phyloP scores from a whole-genome alignment of 345 rosid species.

The Eucalyptus albens region DNA sequence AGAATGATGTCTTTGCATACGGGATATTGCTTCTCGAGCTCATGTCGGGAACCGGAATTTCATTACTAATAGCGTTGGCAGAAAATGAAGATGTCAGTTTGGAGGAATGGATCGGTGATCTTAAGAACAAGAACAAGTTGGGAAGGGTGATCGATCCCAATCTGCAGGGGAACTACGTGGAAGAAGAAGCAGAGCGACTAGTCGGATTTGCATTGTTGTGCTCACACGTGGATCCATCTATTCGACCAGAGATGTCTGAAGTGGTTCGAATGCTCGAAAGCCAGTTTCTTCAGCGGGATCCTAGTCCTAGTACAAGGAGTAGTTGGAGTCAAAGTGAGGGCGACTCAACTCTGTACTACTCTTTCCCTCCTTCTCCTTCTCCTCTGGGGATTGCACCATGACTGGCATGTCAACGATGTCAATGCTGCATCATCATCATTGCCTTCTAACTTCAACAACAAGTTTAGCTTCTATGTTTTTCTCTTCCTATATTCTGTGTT shows the following conservation, averaged over 20 bases:
- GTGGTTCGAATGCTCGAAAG: background rate
- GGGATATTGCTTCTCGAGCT: background rate
- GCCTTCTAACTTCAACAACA: background rate
- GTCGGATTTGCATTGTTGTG: background rate
- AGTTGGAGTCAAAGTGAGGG: background rate
- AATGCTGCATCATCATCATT: background rate
- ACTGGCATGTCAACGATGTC: background rate
- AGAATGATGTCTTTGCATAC: background rate
- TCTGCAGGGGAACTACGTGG: background rate
- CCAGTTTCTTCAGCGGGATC: background rate
- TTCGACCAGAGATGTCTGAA: background rate
- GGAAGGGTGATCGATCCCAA: background rate
- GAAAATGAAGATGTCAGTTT: accelerated
- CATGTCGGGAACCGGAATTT: background rate
- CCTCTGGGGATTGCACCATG: background rate
- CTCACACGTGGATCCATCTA: background rate
- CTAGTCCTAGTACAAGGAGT: background rate
- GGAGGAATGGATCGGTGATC: background rate
- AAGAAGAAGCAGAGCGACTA: background rate
- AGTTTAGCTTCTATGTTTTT: background rate
- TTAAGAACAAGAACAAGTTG: background rate
- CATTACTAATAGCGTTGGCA: no score
- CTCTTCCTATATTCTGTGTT: background rate
- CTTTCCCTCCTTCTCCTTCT: background rate
- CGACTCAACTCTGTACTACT: background rate